phyloP scores from a whole-genome alignment of 805 yeast genomes.

The Ogataea naganishii region DNA sequence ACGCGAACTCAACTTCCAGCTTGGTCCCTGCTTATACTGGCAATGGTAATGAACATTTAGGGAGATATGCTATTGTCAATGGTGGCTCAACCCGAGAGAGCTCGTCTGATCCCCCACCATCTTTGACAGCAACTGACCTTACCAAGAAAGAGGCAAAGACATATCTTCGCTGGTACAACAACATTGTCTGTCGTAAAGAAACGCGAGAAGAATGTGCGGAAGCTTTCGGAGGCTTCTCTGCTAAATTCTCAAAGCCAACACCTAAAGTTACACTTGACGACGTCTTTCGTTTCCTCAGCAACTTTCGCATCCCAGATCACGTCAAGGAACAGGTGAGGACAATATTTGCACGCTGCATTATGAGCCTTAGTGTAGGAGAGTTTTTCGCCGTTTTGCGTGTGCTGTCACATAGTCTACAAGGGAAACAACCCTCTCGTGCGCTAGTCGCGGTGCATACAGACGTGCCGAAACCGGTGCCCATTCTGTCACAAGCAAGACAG shows the following conservation, averaged over 20 bases:
- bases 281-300: slow-evolving; percentile 67
- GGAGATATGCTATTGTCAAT: too few relatives aligned
- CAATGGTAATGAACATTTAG: too few relatives aligned
- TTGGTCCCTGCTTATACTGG: too few relatives aligned
- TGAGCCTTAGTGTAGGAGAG: slow-evolving; percentile 74
- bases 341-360: slow-evolving; percentile 38
- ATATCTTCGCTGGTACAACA: slow-evolving; percentile 90
- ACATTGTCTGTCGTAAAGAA: slow-evolving; percentile 64
- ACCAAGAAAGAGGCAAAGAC: slow-evolving; percentile 74
- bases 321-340: slow-evolving; percentile 42
- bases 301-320: slow-evolving; percentile 55
- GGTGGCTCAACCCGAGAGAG: too few relatives aligned
- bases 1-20: too few relatives aligned
- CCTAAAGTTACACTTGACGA: slow-evolving; percentile 67
- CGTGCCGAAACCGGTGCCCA: slow-evolving; percentile 74
- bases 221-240: too few relatives aligned
- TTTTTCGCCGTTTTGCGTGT: slow-evolving; percentile 83
- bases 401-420: slow-evolving; percentile 55
- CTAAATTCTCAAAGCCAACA: too few relatives aligned
- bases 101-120: too few relatives aligned
- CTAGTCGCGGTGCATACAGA: slow-evolving; percentile 50
- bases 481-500: slow-evolving; percentile 51
- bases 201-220: too few relatives aligned
- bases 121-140: slow-evolving; percentile 59
- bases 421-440: slow-evolving; percentile 42